Base-by-base conservation (phyloP, 2,329 filamentous ascomycete genomes). In the Colletotrichum trifolii region DNA sequence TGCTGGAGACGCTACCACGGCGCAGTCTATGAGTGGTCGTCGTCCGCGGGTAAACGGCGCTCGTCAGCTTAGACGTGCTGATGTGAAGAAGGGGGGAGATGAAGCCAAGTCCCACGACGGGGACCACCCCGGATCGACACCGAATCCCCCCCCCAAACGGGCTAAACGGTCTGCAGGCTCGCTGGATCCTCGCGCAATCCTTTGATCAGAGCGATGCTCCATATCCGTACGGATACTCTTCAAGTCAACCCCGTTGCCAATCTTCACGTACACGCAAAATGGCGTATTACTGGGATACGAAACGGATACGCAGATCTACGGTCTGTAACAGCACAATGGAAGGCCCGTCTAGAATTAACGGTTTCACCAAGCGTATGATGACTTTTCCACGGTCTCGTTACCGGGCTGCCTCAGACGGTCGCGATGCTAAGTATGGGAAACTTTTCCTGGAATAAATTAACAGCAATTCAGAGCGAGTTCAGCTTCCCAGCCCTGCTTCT, bases 111-210 rank as follows among this genome's bases (percentile, higher is more conserved):
- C 25, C 45, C 36, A 9, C 15, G 48, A 47, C 47, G 40, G 60
- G 40, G 53, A 42, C 36, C 46, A 59, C 55, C 60, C 60, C 55
- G 38, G 60, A 34, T 43, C 42, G 42, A 43, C 42, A 15, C 11
- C 42, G 42, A 43, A 43, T 43, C 13, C 6, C 12, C 42, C 13
- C 42, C 12, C 42, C 13, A 15, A 13, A 13, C 13, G 42, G 42
- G 42, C 15, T 43, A 43, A 13, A 15, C 42, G 42, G 42, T 43
- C 13, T 15, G 42, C 38, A 12, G 13, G 12, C 25, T 25, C 25
- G 25, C 25, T 25, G 25, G 25, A 25, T 25, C 25, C 25, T 25
- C 25, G 25, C 12, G 54, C 47, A 33, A 36, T 58, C 46, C 54
- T 52, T 58, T 52, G 39, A 63, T 40, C 35, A 53, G 54, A 58